Conservation (phyloP, 208 protist species). For the Porcisia hertigi region DNA sequence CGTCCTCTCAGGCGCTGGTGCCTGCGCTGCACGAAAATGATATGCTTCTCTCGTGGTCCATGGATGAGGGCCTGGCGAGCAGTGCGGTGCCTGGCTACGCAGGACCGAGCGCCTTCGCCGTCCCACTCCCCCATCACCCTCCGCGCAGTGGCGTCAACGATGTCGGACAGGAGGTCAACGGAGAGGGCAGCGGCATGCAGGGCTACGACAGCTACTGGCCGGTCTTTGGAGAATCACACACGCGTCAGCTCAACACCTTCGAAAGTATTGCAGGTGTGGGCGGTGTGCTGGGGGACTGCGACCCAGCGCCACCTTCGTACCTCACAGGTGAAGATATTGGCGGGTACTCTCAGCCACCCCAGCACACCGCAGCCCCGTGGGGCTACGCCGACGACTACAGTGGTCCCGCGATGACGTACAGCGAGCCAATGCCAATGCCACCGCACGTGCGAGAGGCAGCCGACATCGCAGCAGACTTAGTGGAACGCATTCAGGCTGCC, state of each 20-base stretch:
- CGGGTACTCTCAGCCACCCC: background rate
- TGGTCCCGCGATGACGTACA: slow-evolving; percentile 1
- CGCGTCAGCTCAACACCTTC: background rate
- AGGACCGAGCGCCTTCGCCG: background rate
- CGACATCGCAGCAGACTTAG: slow-evolving; percentile 39
- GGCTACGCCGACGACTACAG: background rate
- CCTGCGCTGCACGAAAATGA: slow-evolving; percentile 8
- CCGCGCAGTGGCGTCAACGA: background rate
- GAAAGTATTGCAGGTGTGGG: background rate
- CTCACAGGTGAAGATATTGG: background rate
- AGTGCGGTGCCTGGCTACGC: background rate
- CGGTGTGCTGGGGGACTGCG: slow-evolving; percentile 12
- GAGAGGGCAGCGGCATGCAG: background rate
- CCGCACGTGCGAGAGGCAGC: slow-evolving; percentile 27
- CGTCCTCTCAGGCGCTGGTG: background rate
- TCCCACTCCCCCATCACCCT: background rate
- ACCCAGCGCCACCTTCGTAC: background rate
- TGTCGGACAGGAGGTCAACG: background rate
- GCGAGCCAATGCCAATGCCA: slow-evolving; percentile 5
- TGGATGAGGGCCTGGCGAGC: slow-evolving; percentile 19
- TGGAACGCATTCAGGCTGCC: slow-evolving; percentile 45
- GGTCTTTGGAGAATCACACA: background rate
- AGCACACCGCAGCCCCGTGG: background rate
- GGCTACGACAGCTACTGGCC: background rate
- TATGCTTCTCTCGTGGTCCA: slow-evolving; percentile 25